Evolutionary conservation across 2,329 filamentous ascomycete genomes (phyloP), one percentile per base, ranked within the genome.

Genomic region (Botrytis fabae): DNA sequence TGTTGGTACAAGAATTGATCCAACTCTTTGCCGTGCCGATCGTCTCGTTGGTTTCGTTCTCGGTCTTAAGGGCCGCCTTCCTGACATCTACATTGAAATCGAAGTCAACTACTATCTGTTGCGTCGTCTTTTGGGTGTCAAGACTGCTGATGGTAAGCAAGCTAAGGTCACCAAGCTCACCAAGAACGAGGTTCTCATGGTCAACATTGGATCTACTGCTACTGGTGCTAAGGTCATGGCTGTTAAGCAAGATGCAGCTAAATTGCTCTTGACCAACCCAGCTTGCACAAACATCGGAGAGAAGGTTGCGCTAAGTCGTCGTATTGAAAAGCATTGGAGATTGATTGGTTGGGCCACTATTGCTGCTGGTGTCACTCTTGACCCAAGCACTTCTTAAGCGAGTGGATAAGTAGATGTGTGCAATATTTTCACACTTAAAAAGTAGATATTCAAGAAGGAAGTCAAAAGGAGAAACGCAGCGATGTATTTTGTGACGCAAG

Each of bases 31-130:
- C 90, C 90, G 96, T 91, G 96, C 96, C 79, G 96, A 99, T 90
- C 95, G 96, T 90, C 90, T 99, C 18, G 96, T 99, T 78, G 96
- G 96, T 83, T 97, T 97, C 89, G 96, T 99, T 70, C 90, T 99
- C 74, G 96, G 96, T 82, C 92, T 98, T 79, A 95, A 95, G 85
- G 96, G 96, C 78, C 91, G 92, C 79, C 90, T 99, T 38, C 96
- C 96, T 68, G 94, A 96, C 82, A 98, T 99, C 83, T 99, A 98
- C 87, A 96, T 92, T 79, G 96, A 99, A 85, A 92, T 99, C 75
- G 96, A 99, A 85, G 95, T 98, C 84, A 98, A 98, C 89, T 99
- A 98, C 88, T 99, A 98, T 89, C 89, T 99, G 75, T 91, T 99
- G 76, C 93, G 95, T 80, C 90, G 96, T 80, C 88, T 99, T 75